Conservation (phyloP, 306 rosid species). For the Canavalia ensiformis region DNA sequence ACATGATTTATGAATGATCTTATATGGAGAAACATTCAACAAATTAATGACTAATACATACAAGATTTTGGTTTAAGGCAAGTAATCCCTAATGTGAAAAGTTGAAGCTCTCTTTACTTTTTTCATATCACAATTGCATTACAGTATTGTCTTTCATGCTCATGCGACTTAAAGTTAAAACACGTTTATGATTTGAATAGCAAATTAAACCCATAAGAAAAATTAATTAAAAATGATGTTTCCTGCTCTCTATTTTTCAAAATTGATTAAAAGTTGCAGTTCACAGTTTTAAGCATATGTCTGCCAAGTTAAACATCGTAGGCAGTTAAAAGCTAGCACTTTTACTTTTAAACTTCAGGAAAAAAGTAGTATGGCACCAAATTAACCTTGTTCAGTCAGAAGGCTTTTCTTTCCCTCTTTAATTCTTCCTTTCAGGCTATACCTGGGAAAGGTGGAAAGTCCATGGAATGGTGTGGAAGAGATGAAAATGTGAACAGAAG, state of each 20-base stretch:
- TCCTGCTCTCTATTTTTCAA: conserved; percentile 8
- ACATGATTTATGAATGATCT: conserved; percentile 44
- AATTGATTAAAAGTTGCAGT: too few relatives aligned
- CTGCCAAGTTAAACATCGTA: conserved; percentile 43
- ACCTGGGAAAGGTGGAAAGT: conserved; percentile 51
- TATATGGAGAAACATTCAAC: conserved; percentile 28
- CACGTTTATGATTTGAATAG: not conserved
- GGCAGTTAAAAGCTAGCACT: conserved; percentile 43
- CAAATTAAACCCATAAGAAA: conserved; percentile 17
- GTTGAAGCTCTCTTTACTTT: conserved; percentile 15
- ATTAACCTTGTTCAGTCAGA: conserved; percentile 57
- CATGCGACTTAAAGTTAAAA: conserved; percentile 33
- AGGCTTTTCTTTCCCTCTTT: conserved; percentile 55
- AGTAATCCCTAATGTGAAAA: conserved; percentile 28
- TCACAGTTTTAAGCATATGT: conserved; percentile 32
- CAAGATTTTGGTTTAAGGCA: conserved; percentile 28
- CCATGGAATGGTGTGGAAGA: conserved; percentile 46
- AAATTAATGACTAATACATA: conserved; percentile 34
- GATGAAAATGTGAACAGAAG: conserved; percentile 45
- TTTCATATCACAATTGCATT: conserved; percentile 26
- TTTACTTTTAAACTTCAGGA: conserved; percentile 40
- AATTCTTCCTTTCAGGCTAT: conserved; percentile 56
- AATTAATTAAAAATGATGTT: conserved; percentile 10
- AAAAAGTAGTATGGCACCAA: conserved; percentile 47
- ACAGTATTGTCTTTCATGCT: conserved; percentile 1